phyloP scores from a whole-genome alignment of 495 filamentous ascomycete species.

The Diplogelasinospora grovesii region DNA sequence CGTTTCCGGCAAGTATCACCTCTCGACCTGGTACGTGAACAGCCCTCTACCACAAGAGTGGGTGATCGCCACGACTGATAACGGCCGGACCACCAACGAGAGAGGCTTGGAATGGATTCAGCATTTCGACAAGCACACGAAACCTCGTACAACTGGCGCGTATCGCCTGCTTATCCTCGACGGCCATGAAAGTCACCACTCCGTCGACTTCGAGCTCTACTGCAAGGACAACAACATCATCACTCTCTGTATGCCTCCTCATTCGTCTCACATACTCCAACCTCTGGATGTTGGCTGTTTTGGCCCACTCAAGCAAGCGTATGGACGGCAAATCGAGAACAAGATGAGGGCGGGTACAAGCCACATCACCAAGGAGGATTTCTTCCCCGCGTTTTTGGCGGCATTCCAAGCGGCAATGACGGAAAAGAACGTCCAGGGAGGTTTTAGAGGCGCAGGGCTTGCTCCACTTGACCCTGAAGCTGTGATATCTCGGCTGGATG shows the following conservation, averaged over 20 bases:
- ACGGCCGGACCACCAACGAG: too few species aligned
- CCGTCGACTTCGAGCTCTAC: conserved; percentile 8
- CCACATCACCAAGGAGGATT: too few species aligned
- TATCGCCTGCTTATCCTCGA: too few species aligned
- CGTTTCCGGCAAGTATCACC: too few species aligned
- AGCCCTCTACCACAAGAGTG: conserved; percentile 2
- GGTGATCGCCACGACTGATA: too few species aligned
- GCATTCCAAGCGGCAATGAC: conserved; percentile 1
- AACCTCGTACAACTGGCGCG: too few species aligned
- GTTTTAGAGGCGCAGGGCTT: conserved; percentile 10
- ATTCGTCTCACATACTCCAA: conserved; percentile 13
- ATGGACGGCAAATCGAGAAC: too few species aligned
- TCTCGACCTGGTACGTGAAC: conserved; percentile 8
- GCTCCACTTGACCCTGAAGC: conserved; percentile 6
- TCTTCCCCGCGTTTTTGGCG: conserved; percentile 8
- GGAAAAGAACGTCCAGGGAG: conserved; percentile 1
- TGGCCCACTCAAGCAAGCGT: too few species aligned
- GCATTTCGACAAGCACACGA: too few species aligned
- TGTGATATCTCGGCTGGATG: conserved; percentile 9
- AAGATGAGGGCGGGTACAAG: too few species aligned
- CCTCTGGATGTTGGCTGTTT: too few species aligned
- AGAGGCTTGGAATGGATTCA: conserved; percentile 6
- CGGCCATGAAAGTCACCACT: conserved; percentile 9
- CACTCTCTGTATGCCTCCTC: conserved; percentile 10
- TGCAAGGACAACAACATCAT: conserved; percentile 12